Percentiles rank a stretch among this genome's conserved stretches.
These are phyloP conservation scores for Candida gorgasii DNA, from an alignment of 805 yeast species.

Conservation along the genomic window DNA sequence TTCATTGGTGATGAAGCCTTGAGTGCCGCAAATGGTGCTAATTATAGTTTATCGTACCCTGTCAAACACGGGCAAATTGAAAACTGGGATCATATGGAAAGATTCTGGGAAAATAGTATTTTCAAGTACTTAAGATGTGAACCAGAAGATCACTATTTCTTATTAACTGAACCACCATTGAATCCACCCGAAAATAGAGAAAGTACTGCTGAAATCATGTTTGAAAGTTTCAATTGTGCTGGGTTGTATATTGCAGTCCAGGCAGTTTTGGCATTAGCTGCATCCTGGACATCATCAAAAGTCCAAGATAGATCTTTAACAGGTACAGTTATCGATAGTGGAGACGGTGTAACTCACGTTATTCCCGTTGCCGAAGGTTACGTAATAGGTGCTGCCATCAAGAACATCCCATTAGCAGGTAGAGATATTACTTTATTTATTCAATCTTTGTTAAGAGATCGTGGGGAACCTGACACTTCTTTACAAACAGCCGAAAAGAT, in stretches of 20 bases:
- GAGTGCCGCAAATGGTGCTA: slow-evolving; percentile 85
- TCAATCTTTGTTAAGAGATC: slow-evolving; percentile 89
- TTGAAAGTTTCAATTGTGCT: slow-evolving; percentile 97
- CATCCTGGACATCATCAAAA: slow-evolving; percentile 97
- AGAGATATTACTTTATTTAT: slow-evolving; percentile 94
- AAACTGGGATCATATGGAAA: slow-evolving; percentile 99
- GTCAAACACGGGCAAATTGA: slow-evolving; percentile 98
- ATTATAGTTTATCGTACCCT: slow-evolving; percentile 86
- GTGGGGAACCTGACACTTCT: slow-evolving; percentile 94
- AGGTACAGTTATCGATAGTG: slow-evolving; percentile 97
- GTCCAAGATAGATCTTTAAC: slow-evolving; percentile 93
- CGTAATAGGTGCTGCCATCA: slow-evolving; percentile 96
- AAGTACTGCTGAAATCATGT: slow-evolving; percentile 97
- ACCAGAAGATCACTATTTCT: slow-evolving; percentile 97
- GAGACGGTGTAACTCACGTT: slow-evolving; percentile 99
- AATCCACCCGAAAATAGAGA: slow-evolving; percentile 99
- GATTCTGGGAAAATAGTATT: slow-evolving; percentile 97
- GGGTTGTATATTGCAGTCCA: slow-evolving; percentile 98
- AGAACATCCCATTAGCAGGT: slow-evolving; percentile 98
- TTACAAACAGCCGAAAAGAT: slow-evolving; percentile 95
- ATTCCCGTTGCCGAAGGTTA: slow-evolving; percentile 99
- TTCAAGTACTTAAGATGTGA: slow-evolving; percentile 96
- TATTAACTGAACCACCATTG: slow-evolving; percentile 96
- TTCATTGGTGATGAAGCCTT: slow-evolving; percentile 96
- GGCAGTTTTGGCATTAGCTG: slow-evolving; percentile 97